These are phyloP conservation scores for Calcarisporium arbuscula DNA, from an alignment of 2,329 filamentous ascomycete species.

Conservation along the genomic window DNA sequence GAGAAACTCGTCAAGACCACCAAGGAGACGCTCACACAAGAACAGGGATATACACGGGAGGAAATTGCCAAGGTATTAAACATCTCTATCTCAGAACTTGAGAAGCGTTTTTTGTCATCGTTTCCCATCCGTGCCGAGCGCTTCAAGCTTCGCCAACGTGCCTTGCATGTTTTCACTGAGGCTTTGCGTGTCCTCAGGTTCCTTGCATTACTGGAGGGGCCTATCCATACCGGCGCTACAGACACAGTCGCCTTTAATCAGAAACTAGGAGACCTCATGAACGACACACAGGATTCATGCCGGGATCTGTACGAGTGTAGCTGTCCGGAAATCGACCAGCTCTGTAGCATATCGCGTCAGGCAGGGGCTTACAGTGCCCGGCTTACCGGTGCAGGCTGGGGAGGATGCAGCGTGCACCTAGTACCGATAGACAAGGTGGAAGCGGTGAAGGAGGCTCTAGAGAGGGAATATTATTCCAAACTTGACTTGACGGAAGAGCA, in stretches of 20 bases:
- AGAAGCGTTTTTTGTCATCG: conserved; percentile 73
- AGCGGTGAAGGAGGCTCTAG: conserved; percentile 69
- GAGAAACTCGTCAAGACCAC: conserved; percentile 64
- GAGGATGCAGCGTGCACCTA: conserved; percentile 90
- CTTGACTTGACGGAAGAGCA: conserved; percentile 62
- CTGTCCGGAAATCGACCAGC: conserved; percentile 83
- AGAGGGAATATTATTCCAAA: conserved; percentile 75
- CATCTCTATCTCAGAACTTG: conserved; percentile 63
- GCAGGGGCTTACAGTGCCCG: conserved; percentile 81
- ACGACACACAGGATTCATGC: conserved; percentile 84
- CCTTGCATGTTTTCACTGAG: conserved; percentile 86
- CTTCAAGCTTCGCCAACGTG: conserved; percentile 83
- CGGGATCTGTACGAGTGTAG: conserved; percentile 85
- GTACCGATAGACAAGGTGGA: conserved; percentile 79
- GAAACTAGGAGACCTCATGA: conserved; percentile 75
- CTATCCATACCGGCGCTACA: conserved; percentile 31
- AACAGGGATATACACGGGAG: conserved; percentile 81
- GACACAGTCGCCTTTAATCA: conserved; percentile 57
- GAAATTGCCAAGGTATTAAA: conserved; percentile 71
- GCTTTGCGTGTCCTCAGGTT: conserved; percentile 81
- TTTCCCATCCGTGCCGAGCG: conserved; percentile 83
- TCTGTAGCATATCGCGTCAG: conserved; percentile 71
- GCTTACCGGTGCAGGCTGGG: conserved; percentile 92
- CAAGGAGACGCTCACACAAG: conserved; percentile 64
- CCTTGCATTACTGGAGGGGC: conserved; percentile 64